Base-by-base conservation (phyloP, 2,329 filamentous ascomycete genomes). In the Fusarium denticulatum region DNA sequence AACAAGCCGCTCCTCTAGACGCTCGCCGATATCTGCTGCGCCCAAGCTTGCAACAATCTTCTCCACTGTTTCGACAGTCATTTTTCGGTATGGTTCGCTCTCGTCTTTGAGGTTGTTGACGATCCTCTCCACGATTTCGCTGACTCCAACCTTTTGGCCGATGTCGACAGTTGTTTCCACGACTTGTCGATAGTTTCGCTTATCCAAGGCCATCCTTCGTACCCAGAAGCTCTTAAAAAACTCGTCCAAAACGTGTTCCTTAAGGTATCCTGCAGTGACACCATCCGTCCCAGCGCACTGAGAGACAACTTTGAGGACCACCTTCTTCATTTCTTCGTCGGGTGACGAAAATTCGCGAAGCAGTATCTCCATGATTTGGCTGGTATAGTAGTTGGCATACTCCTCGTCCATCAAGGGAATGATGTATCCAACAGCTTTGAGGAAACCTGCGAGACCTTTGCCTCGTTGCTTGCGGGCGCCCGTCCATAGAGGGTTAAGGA, bases 221-320 rank as follows among this genome's bases (percentile, higher is more conserved):
- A 98, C 95, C 96, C 96, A 99, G 85, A 99, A 99, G 80, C 93
- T 95, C 86, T 98, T 98, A 87, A 99, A 99, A 81, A 99, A 99
- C 69, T 98, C 96, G 75, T 94, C 92, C 43, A 99, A 87, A 13
- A 99, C 95, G 71, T 97, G 93, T 80, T 98, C 95, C 83, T 98
- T 98, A 45, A 99, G 88, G 79, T 98, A 99, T 43, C 92, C 93
- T 40, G 95, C 93, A 39, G 96, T 98, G 34, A 99, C 96, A 84
- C 96, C 96, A 79, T 97, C 93, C 6, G 96, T 98, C 76, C 93
- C 93, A 13, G 96, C 94, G 80, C 96, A 98, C 80, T 99, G 96
- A 24, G 95, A 98, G 22, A 99, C 91, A 34, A 99, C 96, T 84
- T 98, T 98, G 66, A 99, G 86, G 13, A 99, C 96, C 3, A 99